Evolutionary conservation across 208 protist species (phyloP), one percentile per base, ranked within the genome.

Genomic region (Wallacemonas sp.): DNA sequence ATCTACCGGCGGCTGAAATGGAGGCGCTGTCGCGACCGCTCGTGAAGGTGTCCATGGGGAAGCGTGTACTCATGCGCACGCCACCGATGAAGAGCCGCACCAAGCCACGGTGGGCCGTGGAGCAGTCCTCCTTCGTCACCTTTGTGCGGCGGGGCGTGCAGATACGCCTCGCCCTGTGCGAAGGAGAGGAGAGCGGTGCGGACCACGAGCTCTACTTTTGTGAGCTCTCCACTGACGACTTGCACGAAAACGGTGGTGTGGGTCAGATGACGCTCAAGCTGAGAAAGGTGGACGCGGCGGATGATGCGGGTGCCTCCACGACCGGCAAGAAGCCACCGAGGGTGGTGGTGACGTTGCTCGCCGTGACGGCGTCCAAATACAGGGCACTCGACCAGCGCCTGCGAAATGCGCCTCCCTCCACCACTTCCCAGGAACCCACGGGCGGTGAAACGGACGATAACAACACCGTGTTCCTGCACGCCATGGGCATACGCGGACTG

Each of bases 111-210:
- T 95, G 83, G 84, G 33, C 75, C 15, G 82, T 95, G 30, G 84
- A 92, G 54, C 32, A 67, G 58, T 78, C 87, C 19, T 92, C 90
- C 27, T 95, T 90, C 60, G 90, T 93, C 29, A 85, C 65, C 27
- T 91, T 95, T 67, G 71, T 93, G 45, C 73, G 72, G 9, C 80
- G 80, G n/a, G 79, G 79, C 45, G 54, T 63, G 4, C 76, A 92
- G 21, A 19, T 95, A 24, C 24, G 63, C 34, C 91, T 95, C 61
- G 64, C 52, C 53, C 48, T 95, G 13, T 90, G 82, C 74, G 85
- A 93, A 71, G 68, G 63, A 10, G 39, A 68, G 17, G 62, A 71
- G 45, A 46, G 64, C 44, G 48, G 58, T 19, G 48, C 19, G 3
- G 73, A 74, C 48, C 57, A 73, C 39, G 81, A 84, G 44, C 71